Conservation (phyloP, 225 moss, liverwort and hornwort species). For the Marchantia polymorpha region DNA sequence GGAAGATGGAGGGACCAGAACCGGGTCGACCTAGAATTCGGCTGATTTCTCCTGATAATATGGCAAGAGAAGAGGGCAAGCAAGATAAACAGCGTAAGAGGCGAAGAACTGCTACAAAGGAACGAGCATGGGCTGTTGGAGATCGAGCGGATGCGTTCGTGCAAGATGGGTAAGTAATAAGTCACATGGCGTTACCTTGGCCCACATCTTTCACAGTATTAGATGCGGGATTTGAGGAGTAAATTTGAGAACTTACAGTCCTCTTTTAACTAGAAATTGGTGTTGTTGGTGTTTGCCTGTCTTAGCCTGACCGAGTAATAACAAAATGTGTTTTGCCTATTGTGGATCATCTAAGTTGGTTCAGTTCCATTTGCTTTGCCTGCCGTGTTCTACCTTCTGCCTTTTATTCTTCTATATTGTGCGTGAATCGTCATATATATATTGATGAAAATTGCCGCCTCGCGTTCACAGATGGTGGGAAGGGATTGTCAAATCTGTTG, state of each 20-base stretch:
- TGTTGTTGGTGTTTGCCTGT: too few species aligned
- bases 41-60: constrained; percentile 62
- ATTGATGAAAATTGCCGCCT: not conserved
- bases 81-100: constrained; percentile 51
- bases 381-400: too few species aligned
- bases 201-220: not conserved
- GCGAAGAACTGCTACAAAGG: constrained; percentile 64
- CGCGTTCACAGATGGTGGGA: constrained; percentile 77
- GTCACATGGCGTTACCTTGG: constrained; percentile 1
- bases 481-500: constrained; percentile 75
- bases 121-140: constrained; percentile 61
- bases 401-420: too few species aligned
- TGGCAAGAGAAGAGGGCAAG: constrained; percentile 63
- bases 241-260: too few species aligned
- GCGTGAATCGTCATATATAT: too few species aligned
- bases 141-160: constrained; percentile 91
- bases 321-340: too few species aligned
- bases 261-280: too few species aligned
- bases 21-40: constrained; percentile 60
- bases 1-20: constrained; percentile 30
- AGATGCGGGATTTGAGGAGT: too few species aligned
- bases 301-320: too few species aligned
- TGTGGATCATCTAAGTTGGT: too few species aligned
- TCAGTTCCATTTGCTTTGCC: too few species aligned
- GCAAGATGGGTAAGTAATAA: constrained; percentile 61